Base-by-base conservation (phyloP, 2,329 filamentous ascomycete species). In the Teratosphaeria zuluensis region DNA sequence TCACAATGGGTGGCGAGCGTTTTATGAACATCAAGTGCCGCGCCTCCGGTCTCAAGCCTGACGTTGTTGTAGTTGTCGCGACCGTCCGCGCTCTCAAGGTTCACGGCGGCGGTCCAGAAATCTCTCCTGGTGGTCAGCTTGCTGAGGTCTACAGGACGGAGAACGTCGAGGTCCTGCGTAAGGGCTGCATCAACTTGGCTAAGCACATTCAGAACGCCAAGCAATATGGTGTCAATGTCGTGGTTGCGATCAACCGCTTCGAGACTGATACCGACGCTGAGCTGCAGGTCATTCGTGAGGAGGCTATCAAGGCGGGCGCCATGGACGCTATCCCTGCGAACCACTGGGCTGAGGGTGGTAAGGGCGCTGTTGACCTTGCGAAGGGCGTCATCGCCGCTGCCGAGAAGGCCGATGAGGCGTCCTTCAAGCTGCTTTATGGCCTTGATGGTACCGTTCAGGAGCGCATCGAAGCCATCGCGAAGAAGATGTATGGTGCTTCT, bases 1-100 rank as follows among this genome's bases (percentile, higher is more conserved):
- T 99, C 78, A 97, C 94, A 69, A 99, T 99, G 94, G 94, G 94
- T 64, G 94, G 94, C 63, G 94, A 99, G 81, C 88, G 94, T 56
- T 99, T 99, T 82, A 97, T 99, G 85, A 97, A 99, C 80, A 97
- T 99, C 81, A 99, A 99, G 82, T 97, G 94, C 78, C 88, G 94
- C 61, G 89, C 91, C 9, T 96, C 92, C 5, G 92, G 92, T 28
- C 86, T 99, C 53, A 84, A 90, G 2, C 94, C 94, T 1, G 94
- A 99, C 70, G 90, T 91, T 1, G 92, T 96, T 6, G 90, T 99
- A 52, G 86, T 99, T 60, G 94, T 99, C 42, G 92, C 94, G 28
- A 99, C 94, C 2, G 89, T 99, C 53, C 88, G 94, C 66, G 94
- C 94, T 6, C 81, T 99, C 64, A 99, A 99, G 81, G 92, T 96